Conservation (phyloP, 2,329 filamentous ascomycete species). For the Leptographium wingfieldii region DNA sequence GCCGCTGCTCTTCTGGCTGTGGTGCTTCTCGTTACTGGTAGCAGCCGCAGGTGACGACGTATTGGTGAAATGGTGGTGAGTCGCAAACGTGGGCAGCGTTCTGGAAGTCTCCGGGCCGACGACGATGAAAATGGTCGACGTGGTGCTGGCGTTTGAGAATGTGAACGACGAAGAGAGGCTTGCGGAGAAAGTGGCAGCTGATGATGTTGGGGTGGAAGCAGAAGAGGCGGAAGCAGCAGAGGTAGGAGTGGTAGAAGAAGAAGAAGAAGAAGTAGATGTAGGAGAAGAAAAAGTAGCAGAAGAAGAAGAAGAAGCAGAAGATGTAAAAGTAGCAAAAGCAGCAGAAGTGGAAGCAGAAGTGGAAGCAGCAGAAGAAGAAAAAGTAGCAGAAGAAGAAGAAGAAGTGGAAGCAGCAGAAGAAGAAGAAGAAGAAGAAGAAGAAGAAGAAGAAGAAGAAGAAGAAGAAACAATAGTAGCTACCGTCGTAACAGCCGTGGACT, state of each 20-base stretch:
- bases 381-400: not conserved
- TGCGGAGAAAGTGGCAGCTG: no score
- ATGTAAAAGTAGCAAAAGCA: not conserved
- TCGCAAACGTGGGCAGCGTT: no score
- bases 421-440: not conserved
- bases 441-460: not conserved
- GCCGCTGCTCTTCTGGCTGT: no score
- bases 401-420: not conserved
- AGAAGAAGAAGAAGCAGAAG: not conserved
- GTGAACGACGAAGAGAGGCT: no score
- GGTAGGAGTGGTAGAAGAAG: not conserved
- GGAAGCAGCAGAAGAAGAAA: not conserved
- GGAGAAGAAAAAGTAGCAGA: not conserved
- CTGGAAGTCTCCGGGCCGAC: no score
- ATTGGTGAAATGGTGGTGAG: not conserved
- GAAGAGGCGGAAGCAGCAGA: not conserved
- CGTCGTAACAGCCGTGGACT: not conserved
- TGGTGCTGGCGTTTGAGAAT: no score
- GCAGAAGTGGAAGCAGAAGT: not conserved
- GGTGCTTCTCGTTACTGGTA: not conserved
- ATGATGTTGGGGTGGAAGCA: not conserved
- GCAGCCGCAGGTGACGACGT: not conserved
- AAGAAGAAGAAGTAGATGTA: not conserved
- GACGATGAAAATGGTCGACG: no score
- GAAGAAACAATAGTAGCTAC: not conserved